Percentiles rank a stretch among this genome's conserved stretches.
These are phyloP conservation scores for Trichoderma koningii DNA, from an alignment of 2,329 filamentous ascomycete species.

Conservation along the genomic window DNA sequence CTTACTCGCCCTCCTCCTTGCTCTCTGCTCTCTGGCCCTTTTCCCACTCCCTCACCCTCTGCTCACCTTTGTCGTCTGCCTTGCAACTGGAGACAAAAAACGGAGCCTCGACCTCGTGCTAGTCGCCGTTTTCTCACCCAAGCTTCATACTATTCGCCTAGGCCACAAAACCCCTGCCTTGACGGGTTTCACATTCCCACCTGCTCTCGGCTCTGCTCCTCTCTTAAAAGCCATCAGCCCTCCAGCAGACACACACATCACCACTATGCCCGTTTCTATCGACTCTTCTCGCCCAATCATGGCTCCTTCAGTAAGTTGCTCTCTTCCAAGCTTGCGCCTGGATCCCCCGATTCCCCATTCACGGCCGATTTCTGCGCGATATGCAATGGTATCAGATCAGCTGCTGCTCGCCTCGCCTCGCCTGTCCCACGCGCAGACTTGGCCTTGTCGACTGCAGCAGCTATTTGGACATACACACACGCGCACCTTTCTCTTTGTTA, in stretches of 20 bases:
- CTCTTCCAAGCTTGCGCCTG: constrained; percentile 9
- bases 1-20: constrained; percentile 4
- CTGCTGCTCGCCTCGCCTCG: not conserved
- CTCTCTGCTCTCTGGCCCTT: not conserved
- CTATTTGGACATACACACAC: not conserved
- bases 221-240: constrained; percentile 10
- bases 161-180: constrained; percentile 4
- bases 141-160: not conserved
- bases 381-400: not conserved
- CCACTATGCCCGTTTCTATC: constrained; percentile 57
- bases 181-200: not conserved
- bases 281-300: constrained; percentile 64
- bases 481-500: not conserved
- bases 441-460: not conserved
- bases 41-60: not conserved
- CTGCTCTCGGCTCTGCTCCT: not conserved
- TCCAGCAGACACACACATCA: constrained; percentile 10
- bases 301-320: constrained; percentile 61
- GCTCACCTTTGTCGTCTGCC: not conserved
- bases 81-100: not conserved
- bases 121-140: not conserved
- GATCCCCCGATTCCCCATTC: not conserved
- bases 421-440: not conserved
- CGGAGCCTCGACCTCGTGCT: not conserved
- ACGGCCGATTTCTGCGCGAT: not conserved